Evolutionary conservation across 768 basidiomycete genomes (phyloP).

Genomic region (Termitomyces titanicus): DNA sequence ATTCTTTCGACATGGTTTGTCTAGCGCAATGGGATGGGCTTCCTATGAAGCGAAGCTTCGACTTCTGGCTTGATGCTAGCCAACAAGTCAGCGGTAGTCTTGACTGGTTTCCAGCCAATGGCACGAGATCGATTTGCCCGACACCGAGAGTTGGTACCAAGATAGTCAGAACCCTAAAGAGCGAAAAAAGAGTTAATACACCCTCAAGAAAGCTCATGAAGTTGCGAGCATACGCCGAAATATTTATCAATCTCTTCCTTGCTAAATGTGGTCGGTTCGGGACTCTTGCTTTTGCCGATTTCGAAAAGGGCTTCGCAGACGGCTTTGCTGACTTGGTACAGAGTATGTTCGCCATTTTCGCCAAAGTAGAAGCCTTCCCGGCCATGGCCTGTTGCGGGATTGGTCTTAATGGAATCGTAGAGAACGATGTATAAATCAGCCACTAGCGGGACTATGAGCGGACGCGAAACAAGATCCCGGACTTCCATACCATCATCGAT

Average conservation of each 20-base stretch:
- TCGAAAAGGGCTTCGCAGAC: conserved; percentile 36
- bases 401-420: conserved; percentile 32
- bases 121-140: conserved; percentile 29
- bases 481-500: conserved; percentile 43
- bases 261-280: conserved; percentile 45
- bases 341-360: conserved; percentile 44
- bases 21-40: background rate
- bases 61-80: conserved; percentile 39
- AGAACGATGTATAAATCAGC: conserved; percentile 26
- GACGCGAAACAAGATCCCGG: background rate
- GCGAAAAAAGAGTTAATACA: background rate
- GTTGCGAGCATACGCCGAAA: conserved; percentile 24
- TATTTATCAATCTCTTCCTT: conserved; percentile 43
- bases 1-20: background rate
- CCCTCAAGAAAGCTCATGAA: background rate
- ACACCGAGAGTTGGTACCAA: conserved; percentile 39
- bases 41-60: conserved; percentile 15
- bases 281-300: conserved; percentile 30
- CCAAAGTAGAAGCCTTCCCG: conserved; percentile 53
- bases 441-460: conserved; percentile 24
- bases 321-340: conserved; percentile 37
- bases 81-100: conserved; percentile 37
- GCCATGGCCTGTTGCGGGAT: conserved; percentile 35
- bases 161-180: conserved; percentile 26
- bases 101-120: conserved; percentile 44